These are phyloP conservation scores for Xylaria digitata DNA, from an alignment of 2,329 filamentous ascomycete genomes.

Conservation along the genomic window DNA sequence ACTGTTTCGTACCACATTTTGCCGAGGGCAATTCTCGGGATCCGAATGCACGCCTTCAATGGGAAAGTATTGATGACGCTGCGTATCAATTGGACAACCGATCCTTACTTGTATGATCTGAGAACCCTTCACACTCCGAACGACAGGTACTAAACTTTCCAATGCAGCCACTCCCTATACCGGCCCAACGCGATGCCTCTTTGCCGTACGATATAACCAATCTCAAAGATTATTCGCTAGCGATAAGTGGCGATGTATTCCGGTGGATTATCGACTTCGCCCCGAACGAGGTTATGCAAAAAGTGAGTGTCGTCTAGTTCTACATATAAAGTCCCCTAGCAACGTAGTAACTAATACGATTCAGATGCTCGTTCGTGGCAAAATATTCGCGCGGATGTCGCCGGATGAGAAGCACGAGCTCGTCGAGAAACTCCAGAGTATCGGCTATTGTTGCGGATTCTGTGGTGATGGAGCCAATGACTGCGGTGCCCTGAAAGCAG, in stretches of 20 bases:
- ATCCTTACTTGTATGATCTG: conserved; percentile 71
- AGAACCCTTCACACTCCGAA: neutral
- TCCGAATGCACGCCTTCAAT: conserved; percentile 77
- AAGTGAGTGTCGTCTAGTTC: conserved; percentile 57
- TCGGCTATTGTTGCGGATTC: conserved; percentile 95
- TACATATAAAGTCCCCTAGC: too few relatives aligned
- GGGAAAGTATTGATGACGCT: conserved; percentile 95
- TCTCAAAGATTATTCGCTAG: conserved; percentile 85
- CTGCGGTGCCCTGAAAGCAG: conserved; percentile 94
- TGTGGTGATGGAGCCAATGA: conserved; percentile 98
- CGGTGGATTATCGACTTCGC: conserved; percentile 96
- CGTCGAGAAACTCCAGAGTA: conserved; percentile 94
- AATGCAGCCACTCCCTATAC: conserved; percentile 74
- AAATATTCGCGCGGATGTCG: conserved; percentile 98
- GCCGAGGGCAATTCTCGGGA: conserved; percentile 79
- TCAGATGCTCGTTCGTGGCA: conserved; percentile 88
- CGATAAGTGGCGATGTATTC: conserved; percentile 93
- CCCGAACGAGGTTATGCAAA: conserved; percentile 78
- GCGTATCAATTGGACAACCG: conserved; percentile 80
- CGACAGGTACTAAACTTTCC: conserved; percentile 20
- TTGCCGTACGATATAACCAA: conserved; percentile 87
- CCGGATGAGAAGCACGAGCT: conserved; percentile 98
- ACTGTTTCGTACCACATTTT: conserved; percentile 95
- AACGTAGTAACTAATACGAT: conserved; percentile 29
- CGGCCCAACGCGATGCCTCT: conserved; percentile 80